Conservation (phyloP, 257 asterid genomes). For the Paraleonurus japonicus region DNA sequence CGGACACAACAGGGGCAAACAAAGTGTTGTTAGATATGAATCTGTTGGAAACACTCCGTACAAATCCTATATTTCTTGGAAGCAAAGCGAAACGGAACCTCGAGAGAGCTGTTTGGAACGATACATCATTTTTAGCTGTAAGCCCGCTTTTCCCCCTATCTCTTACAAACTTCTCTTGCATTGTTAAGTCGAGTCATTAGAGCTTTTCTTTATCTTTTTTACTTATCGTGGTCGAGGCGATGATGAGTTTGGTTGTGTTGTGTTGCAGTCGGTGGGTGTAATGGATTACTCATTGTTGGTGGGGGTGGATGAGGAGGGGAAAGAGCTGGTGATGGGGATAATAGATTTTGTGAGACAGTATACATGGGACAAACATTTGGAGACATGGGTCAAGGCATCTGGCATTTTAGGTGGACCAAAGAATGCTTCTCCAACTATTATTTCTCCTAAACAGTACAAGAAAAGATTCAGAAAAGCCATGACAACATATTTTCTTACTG, state of each 20-base stretch:
- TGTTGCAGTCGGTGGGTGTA: conserved; percentile 85
- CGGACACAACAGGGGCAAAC: conserved; percentile 71
- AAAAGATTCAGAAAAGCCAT: conserved; percentile 94
- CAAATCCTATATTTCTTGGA: conserved; percentile 87
- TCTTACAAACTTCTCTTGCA: neutral
- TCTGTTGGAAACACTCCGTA: conserved; percentile 71
- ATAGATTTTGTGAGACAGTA: conserved; percentile 95
- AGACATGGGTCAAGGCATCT: conserved; percentile 92
- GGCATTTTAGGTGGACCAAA: conserved; percentile 94
- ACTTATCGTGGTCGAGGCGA: no score
- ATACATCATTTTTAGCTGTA: conserved; percentile 90
- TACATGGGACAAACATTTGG: conserved; percentile 99
- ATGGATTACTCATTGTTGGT: conserved; percentile 95
- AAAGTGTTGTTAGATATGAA: conserved; percentile 84
- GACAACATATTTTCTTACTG: conserved; percentile 85
- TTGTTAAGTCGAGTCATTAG: no score
- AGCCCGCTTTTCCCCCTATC: conserved; percentile 21
- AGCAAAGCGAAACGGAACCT: conserved; percentile 83
- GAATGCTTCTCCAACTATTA: conserved; percentile 84
- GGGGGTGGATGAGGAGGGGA: conserved; percentile 86
- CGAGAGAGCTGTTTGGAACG: conserved; percentile 97
- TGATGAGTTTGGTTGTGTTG: neutral
- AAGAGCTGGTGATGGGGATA: conserved; percentile 86
- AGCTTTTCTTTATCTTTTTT: no score
- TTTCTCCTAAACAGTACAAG: conserved; percentile 94